phyloP scores from a whole-genome alignment of 352 stramenopile species.

The Pelagophyceae sp. region DNA sequence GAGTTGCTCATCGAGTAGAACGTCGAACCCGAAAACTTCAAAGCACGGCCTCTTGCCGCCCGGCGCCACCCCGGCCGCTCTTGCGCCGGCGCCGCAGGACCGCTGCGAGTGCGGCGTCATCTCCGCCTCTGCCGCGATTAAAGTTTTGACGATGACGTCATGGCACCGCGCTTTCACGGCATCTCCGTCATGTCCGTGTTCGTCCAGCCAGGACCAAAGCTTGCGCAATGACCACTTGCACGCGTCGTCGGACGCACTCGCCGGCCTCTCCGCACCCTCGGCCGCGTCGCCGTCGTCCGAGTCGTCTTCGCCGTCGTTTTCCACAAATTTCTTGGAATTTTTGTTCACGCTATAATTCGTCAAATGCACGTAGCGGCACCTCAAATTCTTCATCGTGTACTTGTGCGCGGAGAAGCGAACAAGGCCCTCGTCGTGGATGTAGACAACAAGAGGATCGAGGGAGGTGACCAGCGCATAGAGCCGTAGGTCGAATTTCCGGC shows the following conservation, averaged over 20 bases:
- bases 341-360: conserved; percentile 86
- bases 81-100: neutral
- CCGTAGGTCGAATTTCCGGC: conserved; percentile 79
- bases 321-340: conserved; percentile 64
- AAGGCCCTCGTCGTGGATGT: conserved; percentile 77
- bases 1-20: conserved; percentile 64
- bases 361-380: conserved; percentile 71
- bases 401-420: conserved; percentile 74
- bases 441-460: conserved; percentile 69
- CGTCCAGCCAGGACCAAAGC: conserved; percentile 33
- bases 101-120: conserved; percentile 39
- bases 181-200: neutral
- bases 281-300: conserved; percentile 30
- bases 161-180: conserved; percentile 31
- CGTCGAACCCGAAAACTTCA: conserved; percentile 75
- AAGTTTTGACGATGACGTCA: conserved; percentile 72
- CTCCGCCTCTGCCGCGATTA: conserved; percentile 69
- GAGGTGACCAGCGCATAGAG: conserved; percentile 77
- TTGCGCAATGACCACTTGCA: conserved; percentile 64
- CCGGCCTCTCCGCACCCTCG: conserved; percentile 34
- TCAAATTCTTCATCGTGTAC: conserved; percentile 57
- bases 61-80: conserved; percentile 20
- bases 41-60: conserved; percentile 47
- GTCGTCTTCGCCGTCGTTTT: conserved; percentile 51
- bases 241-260: conserved; percentile 33